Evolutionary conservation across 1,139 yeast genomes (phyloP).

Genomic region (Scheffersomyces cryptocercus): DNA sequence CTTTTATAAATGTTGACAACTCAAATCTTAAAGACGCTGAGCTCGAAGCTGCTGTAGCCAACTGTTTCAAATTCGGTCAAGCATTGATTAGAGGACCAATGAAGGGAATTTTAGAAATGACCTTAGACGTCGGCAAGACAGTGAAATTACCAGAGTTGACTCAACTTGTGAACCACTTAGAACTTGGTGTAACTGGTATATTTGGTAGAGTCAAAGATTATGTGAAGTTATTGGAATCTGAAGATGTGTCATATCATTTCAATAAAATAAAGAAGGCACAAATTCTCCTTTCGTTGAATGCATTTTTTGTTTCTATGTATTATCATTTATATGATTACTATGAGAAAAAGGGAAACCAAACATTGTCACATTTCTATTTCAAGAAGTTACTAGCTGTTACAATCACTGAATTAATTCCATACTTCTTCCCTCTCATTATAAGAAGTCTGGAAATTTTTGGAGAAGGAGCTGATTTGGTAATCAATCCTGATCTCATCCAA

Average conservation of each 20-base stretch:
- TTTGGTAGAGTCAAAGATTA: slow-evolving; percentile 1
- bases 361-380: slow-evolving; percentile 30
- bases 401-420: slow-evolving; percentile 34
- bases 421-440: slow-evolving; percentile 33
- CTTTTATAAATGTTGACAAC: background rate
- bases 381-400: slow-evolving; percentile 29
- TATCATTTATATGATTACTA: slow-evolving; percentile 42
- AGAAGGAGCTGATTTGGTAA: slow-evolving; percentile 21
- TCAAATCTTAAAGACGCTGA: background rate
- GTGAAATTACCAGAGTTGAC: slow-evolving; percentile 7
- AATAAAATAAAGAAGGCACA: slow-evolving; percentile 28
- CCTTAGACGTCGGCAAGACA: slow-evolving; percentile 2
- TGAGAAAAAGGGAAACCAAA: slow-evolving; percentile 16
- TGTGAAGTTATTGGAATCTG: slow-evolving; percentile 5
- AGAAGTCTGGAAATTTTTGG: slow-evolving; percentile 34
- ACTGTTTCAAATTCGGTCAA: background rate
- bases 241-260: slow-evolving; percentile 15
- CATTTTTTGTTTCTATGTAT: slow-evolving; percentile 33
- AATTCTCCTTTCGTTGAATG: slow-evolving; percentile 27
- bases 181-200: slow-evolving; percentile 2
- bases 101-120: slow-evolving; percentile 3
- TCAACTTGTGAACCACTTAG: slow-evolving; percentile 6
- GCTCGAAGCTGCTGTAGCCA: background rate
- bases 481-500: slow-evolving; percentile 42
- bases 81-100: slow-evolving; percentile 6